Base-by-base conservation (phyloP, 371 early-diverging fungal genomes). In the Mortierella sp. region DNA sequence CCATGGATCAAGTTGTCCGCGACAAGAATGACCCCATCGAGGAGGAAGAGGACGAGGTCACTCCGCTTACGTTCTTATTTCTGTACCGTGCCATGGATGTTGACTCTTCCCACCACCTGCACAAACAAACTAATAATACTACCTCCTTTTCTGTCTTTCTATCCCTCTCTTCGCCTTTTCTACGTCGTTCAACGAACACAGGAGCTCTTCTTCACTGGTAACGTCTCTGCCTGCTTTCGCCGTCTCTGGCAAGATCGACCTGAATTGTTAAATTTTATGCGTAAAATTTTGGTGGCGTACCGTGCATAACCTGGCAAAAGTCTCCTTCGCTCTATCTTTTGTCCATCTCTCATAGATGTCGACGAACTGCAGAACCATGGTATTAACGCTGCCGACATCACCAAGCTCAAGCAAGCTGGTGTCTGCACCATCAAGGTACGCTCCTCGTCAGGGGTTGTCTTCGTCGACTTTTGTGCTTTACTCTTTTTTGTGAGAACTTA, bases 401-500 rank as follows among this genome's bases (percentile, higher is more conserved):
- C 90, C 46, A 97, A 97, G 83, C 89, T 98, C 27, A 97, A 96
- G 87, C 76, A 85, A 14, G 92, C 95, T 16, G 98, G 98, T 43
- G 84, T 96, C 54, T 95, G 96, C 71, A 97, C 98, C 6, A 90
- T 98, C 58, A 81, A 88, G 75, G 95, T 91, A 88, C 65, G 46
- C 7, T 58, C 11, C 29, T 21, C 12, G 24, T 35, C 21, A 8
- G 41, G 12, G 3, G 3, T 12, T 41, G 1, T 29, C 8, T 3
- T 44, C 38, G 24, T 27, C 29, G 70, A 27, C 6, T 3, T 51
- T 38, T 24, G 21, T 38, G 70, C 6, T n/a, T n/a, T 38, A 27
- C 6, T 32, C 55, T 11, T n/a, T 18, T 2, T 32, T 44, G 14
- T 24, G 1, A 72, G 83, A 29, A 87, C 80, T 80, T 74, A 12